Conservation (phyloP, 2,329 filamentous ascomycete species). For the Apiospora rasikravindrae region DNA sequence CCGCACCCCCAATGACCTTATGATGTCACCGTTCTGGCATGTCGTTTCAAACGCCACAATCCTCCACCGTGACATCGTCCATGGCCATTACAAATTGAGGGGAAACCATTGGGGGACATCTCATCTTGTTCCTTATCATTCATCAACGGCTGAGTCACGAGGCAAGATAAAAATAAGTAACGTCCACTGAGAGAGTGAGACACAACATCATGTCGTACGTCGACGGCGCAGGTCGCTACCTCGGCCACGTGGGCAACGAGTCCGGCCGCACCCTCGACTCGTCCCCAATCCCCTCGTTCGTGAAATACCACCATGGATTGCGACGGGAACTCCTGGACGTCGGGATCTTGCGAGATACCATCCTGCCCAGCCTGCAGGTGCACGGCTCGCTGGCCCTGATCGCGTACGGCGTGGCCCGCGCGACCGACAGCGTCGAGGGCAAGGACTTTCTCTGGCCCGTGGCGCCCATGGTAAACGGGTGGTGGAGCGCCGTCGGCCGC, state of each 20-base stretch:
- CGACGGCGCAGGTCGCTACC: slow-evolving; percentile 13
- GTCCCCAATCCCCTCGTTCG: slow-evolving; percentile 15
- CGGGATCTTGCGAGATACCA: slow-evolving; percentile 25
- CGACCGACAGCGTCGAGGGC: slow-evolving; percentile 60
- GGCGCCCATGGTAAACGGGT: slow-evolving; percentile 60
- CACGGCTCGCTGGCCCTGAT: slow-evolving; percentile 30
- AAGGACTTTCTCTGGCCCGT: slow-evolving; percentile 66
- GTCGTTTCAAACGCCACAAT: background rate
- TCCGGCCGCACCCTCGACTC: background rate
- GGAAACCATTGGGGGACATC: background rate
- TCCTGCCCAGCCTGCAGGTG: slow-evolving; percentile 23
- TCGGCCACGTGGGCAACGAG: slow-evolving; percentile 18
- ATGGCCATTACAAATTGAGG: background rate
- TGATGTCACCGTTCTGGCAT: background rate
- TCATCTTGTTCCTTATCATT: background rate
- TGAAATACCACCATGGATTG: slow-evolving; percentile 2
- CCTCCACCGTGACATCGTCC: background rate
- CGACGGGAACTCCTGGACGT: slow-evolving; percentile 25
- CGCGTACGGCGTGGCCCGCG: slow-evolving; percentile 56
- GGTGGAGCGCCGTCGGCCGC: slow-evolving; percentile 65
- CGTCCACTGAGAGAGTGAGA: background rate
- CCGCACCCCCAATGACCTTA: background rate
- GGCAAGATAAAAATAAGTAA: background rate
- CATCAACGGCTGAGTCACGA: background rate
- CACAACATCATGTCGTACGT: slow-evolving; percentile 9